These are phyloP conservation scores for Gynostemma pentaphyllum DNA, from an alignment of 306 rosid species.

Conservation along the genomic window DNA sequence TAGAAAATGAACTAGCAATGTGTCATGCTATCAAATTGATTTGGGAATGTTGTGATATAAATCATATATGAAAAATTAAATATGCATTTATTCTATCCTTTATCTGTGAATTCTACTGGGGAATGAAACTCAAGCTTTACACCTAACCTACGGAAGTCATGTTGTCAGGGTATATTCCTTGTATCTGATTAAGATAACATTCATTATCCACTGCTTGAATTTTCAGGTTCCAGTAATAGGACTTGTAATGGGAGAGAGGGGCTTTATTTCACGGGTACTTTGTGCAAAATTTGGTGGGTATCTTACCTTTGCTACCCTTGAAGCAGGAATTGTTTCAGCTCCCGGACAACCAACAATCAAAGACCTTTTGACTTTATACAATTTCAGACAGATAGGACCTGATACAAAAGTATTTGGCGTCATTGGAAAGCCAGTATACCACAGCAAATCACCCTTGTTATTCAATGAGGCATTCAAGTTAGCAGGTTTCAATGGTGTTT, in stretches of 20 bases:
- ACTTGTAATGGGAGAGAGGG: constrained; percentile 60
- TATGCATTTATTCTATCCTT: neutral
- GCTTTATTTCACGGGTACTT: constrained; percentile 46
- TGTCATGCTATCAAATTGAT: neutral
- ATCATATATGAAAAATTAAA: neutral
- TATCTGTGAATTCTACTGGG: neutral
- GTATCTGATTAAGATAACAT: neutral
- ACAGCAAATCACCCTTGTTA: constrained; percentile 53
- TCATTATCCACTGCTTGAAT: neutral
- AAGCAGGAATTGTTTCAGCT: constrained; percentile 37
- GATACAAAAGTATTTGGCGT: constrained; percentile 59
- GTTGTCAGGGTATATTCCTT: neutral
- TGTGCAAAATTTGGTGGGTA: constrained; percentile 57
- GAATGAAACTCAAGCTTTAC: neutral
- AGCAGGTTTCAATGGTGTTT: constrained; percentile 47
- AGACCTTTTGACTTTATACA: constrained; percentile 53
- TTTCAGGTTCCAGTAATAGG: constrained; percentile 16
- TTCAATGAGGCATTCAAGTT: constrained; percentile 51
- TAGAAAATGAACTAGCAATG: neutral
- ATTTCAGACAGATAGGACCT: constrained; percentile 43
- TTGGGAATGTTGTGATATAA: neutral
- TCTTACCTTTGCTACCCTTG: constrained; percentile 49
- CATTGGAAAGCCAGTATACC: constrained; percentile 59
- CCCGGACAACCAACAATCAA: constrained; percentile 48
- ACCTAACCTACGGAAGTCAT: neutral